A percentile compares a stretch with the other conserved stretches of the same genome.
phyloP scores from a whole-genome alignment of 176 grass and related monocot genomes.

The Alopecurus myosuroides region DNA sequence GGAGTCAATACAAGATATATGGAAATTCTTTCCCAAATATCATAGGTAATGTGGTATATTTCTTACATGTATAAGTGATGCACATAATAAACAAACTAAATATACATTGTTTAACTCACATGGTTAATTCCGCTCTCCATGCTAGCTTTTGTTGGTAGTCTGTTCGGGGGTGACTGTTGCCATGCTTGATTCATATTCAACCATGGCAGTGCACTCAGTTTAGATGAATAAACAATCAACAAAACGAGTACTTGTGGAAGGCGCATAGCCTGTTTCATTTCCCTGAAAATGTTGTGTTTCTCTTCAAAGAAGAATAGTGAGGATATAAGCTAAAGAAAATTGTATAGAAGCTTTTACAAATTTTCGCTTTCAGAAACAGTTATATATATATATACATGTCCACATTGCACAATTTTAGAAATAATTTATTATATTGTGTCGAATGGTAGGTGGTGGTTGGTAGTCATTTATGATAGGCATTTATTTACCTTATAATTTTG shows the following conservation, averaged over 20 bases:
- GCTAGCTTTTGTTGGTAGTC: neutral
- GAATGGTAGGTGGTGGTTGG: neutral
- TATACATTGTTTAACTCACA: too few species aligned
- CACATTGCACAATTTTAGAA: neutral
- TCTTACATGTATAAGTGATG: neutral
- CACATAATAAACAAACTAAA: too few species aligned
- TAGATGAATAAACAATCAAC: neutral
- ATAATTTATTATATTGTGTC: neutral
- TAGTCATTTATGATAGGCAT: neutral
- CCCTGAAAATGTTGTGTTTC: neutral
- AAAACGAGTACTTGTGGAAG: neutral
- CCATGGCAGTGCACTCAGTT: neutral
- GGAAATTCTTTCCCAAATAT: neutral
- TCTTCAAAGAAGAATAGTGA: neutral
- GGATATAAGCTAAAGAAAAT: neutral
- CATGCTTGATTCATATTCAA: neutral
- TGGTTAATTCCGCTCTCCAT: neutral
- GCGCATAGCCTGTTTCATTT: neutral
- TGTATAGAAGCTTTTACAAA: neutral
- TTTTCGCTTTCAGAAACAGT: neutral
- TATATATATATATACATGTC: neutral
- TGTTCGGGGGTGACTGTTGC: neutral
- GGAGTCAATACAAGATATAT: neutral
- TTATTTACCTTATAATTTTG: neutral
- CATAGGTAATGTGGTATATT: neutral